Evolutionary conservation across 306 rosid species (phyloP).

Genomic region (Dicorynia guianensis): DNA sequence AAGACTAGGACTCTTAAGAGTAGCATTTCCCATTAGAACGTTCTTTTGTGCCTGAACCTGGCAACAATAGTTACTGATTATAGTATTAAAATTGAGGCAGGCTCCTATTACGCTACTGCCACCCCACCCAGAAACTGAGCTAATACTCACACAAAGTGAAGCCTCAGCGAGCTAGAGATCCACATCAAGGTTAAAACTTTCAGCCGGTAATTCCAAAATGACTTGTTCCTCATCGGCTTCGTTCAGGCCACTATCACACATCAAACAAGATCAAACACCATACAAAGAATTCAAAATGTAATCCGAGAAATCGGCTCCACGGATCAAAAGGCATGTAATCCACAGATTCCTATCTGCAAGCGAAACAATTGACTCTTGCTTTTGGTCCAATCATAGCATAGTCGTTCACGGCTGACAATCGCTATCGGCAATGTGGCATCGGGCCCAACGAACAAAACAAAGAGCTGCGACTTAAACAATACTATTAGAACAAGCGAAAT

Average conservation of each 20-base stretch:
- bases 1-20: too few relatives aligned
- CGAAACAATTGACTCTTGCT: background rate
- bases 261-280: too few relatives aligned
- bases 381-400: constrained; percentile 21
- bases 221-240: constrained; percentile 66
- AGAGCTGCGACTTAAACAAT: fast-evolving
- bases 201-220: constrained; percentile 88
- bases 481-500: background rate
- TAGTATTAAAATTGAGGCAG: too few relatives aligned
- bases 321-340: background rate
- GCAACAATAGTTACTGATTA: too few relatives aligned
- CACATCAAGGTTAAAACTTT: constrained; percentile 54
- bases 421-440: constrained; percentile 86
- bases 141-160: constrained; percentile 34
- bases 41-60: background rate
- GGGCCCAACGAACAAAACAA: constrained; percentile 17
- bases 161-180: constrained; percentile 71
- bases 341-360: constrained; percentile 12
- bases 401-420: background rate
- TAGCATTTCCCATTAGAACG: too few relatives aligned
- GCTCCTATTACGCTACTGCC: too few relatives aligned
- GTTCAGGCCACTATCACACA: too few relatives aligned
- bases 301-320: constrained; percentile 4
- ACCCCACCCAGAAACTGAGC: too few relatives aligned
- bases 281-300: background rate